phyloP scores from a whole-genome alignment of 2,329 filamentous ascomycete species.

The Alternaria ethzedia region DNA sequence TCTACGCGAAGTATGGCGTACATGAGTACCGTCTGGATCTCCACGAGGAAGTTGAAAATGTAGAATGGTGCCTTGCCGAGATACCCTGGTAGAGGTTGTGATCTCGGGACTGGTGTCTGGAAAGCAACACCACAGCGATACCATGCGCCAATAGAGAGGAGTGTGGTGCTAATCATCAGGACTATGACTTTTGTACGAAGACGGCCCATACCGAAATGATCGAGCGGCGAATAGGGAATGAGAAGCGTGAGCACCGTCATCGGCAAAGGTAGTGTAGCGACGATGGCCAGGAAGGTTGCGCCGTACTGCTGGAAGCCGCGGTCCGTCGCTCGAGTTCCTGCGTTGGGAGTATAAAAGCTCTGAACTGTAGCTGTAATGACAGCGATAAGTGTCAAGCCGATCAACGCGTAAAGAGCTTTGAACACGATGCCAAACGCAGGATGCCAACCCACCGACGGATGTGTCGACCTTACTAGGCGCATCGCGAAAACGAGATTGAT shows the following conservation, averaged over 20 bases:
- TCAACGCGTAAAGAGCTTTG: slow-evolving; percentile 63
- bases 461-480: slow-evolving; percentile 74
- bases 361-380: slow-evolving; percentile 70
- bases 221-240: slow-evolving; percentile 50
- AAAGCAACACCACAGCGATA: slow-evolving; percentile 70
- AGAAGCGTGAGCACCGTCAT: slow-evolving; percentile 59
- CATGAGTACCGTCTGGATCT: slow-evolving; percentile 71
- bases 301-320: slow-evolving; percentile 70
- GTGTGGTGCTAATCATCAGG: slow-evolving; percentile 62
- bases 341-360: slow-evolving; percentile 69
- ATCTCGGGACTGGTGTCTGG: slow-evolving; percentile 53
- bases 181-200: slow-evolving; percentile 72
- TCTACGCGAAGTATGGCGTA: slow-evolving; percentile 76
- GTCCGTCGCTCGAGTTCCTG: slow-evolving; percentile 58
- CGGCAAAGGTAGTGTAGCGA: slow-evolving; percentile 71
- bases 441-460: slow-evolving; percentile 75
- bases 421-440: slow-evolving; percentile 60
- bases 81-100: slow-evolving; percentile 69
- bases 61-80: slow-evolving; percentile 77
- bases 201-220: slow-evolving; percentile 72
- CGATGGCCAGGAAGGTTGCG: slow-evolving; percentile 65
- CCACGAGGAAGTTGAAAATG: slow-evolving; percentile 76
- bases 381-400: slow-evolving; percentile 67
- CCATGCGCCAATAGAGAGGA: slow-evolving; percentile 72
- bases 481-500: slow-evolving; percentile 80